Conservation (phyloP, 352 stramenopile genomes). For the Globisporangium okanoganense region DNA sequence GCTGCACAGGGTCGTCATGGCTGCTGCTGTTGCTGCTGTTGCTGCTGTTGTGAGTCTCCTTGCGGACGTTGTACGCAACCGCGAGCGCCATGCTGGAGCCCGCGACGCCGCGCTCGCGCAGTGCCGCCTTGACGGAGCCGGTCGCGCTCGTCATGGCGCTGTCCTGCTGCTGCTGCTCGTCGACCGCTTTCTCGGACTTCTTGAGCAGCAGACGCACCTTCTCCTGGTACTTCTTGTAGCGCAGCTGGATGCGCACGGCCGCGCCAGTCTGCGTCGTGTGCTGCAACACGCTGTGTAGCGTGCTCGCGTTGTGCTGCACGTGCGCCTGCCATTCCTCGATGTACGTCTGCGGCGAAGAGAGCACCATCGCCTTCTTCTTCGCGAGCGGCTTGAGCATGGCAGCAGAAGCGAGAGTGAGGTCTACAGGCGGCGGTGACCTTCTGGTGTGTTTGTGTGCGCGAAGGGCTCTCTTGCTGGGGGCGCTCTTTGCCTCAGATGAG, state of each 20-base stretch:
- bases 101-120: slow-evolving; percentile 30
- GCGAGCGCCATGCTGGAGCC: slow-evolving; percentile 62
- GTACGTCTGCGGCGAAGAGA: slow-evolving; percentile 28
- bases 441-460: neutral
- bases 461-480: neutral
- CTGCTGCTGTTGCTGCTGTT: neutral
- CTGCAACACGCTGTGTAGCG: slow-evolving; percentile 22
- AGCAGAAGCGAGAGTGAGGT: neutral
- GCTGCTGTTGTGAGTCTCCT: slow-evolving; percentile 9
- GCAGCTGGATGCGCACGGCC: slow-evolving; percentile 62
- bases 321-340: slow-evolving; percentile 39
- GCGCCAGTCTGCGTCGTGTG: slow-evolving; percentile 38
- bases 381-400: slow-evolving; percentile 35
- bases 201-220: slow-evolving; percentile 60
- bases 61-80: slow-evolving; percentile 36
- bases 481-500: neutral
- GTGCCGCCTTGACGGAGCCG: slow-evolving; percentile 18
- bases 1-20: neutral
- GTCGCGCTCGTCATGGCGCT: slow-evolving; percentile 17
- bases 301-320: slow-evolving; percentile 22
- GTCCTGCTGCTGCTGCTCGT: slow-evolving; percentile 25
- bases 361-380: slow-evolving; percentile 39
- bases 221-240: slow-evolving; percentile 71
- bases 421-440: too few relatives aligned
- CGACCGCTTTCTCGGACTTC: slow-evolving; percentile 34